Evolutionary conservation across 2,329 filamentous ascomycete species (phyloP), one percentile per base, ranked within the genome.

Genomic region (Botryotinia convoluta): DNA sequence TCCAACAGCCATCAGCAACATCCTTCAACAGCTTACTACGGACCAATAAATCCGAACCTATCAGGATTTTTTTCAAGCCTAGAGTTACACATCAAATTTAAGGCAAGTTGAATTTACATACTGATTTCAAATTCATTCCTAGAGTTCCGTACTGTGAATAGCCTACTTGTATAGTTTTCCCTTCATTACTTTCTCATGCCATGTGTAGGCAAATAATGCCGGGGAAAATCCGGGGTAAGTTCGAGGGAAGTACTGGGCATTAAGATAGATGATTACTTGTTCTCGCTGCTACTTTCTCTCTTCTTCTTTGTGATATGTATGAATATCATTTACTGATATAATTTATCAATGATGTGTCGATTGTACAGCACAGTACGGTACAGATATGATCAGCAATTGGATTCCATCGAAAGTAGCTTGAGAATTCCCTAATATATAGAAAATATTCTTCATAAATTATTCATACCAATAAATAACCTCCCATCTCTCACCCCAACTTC

Each of bases 21-120:
- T 32, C n/a, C 37, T 72, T 77, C 22, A 26, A 39, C 4, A 32
- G n/a, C 39, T 63, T 63, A 44, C n/a, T 12, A 44, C 9, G 3
- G 1, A 12, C 5, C n/a, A 44, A 44, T 32, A 5, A 1, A 63
- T 42, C 7, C 16, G 14, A 22, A 44, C n/a, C 39, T 22, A 32
- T 32, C 9, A n/a, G 2, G 5, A 32, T 20, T 32, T 14, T 1
- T 42, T 32, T 32, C 61, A 22, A 9, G 2, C 16, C 16, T 39
- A 63, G n/a, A 22, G 32, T 32, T 44, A 10, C 39, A 63, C 16
- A 37, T 44, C 9, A 20, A 20, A 12, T 3, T 4, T 35, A 29
- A 35, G n/a, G 18, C 3, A 65, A 48, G 22, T 48, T 35, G 63
- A 26, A 48, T 18, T 18, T 8, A 29, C n/a, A 65, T 48, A 48